A percentile compares a stretch with the other conserved stretches of the same genome.
These are phyloP conservation scores for Crithidia acanthocephali DNA, from an alignment of 208 protist species.

Conservation along the genomic window DNA sequence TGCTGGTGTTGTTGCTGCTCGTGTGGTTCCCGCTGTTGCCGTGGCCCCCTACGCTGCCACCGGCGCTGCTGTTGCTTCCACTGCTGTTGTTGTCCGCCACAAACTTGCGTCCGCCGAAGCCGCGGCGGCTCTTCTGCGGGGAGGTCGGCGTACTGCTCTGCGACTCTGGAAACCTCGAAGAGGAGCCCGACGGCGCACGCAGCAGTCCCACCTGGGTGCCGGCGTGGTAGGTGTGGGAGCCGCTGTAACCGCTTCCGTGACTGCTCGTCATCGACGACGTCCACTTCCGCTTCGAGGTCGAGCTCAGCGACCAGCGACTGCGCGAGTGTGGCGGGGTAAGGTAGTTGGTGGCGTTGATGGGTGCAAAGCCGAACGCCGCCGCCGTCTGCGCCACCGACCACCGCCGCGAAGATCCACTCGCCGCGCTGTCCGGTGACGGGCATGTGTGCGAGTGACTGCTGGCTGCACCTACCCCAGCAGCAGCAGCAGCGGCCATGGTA, in stretches of 20 bases:
- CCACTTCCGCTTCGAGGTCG: constrained; percentile 23
- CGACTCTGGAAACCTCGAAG: background rate
- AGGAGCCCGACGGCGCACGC: background rate
- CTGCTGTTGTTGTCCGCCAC: background rate
- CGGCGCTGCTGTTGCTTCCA: background rate
- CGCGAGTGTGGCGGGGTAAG: background rate
- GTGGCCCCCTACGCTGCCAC: background rate
- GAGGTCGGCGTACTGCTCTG: background rate
- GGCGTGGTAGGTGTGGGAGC: background rate
- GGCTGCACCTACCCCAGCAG: background rate
- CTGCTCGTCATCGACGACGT: constrained; percentile 13
- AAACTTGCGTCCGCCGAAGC: constrained; percentile 15
- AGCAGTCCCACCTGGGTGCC: background rate
- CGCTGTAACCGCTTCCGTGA: constrained; percentile 3
- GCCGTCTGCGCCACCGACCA: constrained; percentile 5
- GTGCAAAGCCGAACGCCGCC: background rate
- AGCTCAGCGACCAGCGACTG: constrained; percentile 20
- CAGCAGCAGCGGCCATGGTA: background rate
- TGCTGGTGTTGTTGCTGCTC: background rate
- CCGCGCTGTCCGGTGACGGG: constrained; percentile 1
- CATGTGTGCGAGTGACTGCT: background rate
- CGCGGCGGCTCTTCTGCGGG: background rate
- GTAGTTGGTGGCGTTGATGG: background rate
- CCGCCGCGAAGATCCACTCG: background rate
- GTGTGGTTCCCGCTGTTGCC: background rate